Conservation (phyloP, 768 basidiomycete species). For the Lyophyllum shimeji region DNA sequence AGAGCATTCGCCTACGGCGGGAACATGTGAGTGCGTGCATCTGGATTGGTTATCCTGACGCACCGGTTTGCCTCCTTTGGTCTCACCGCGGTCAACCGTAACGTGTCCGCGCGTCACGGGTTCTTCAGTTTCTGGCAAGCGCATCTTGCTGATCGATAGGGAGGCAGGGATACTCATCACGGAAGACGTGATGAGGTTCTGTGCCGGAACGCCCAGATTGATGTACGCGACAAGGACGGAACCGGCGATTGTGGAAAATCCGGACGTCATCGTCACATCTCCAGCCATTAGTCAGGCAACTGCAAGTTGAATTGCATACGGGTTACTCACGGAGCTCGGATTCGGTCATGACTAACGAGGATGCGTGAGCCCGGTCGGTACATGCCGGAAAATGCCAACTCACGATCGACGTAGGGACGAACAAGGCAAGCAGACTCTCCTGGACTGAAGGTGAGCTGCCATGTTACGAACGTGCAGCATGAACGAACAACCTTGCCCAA, state of each 20-base stretch:
- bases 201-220: constrained; percentile 69
- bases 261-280: constrained; percentile 86
- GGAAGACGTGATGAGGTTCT: constrained; percentile 83
- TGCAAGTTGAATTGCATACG: neutral
- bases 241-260: constrained; percentile 92
- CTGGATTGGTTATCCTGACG: constrained; percentile 16
- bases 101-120: constrained; percentile 84
- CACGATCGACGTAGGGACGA: constrained; percentile 73
- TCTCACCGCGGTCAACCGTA: constrained; percentile 76
- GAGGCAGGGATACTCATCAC: constrained; percentile 96
- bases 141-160: constrained; percentile 88
- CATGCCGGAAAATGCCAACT: constrained; percentile 16
- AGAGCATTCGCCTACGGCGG: constrained; percentile 64
- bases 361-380: neutral
- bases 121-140: constrained; percentile 80
- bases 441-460: constrained; percentile 6
- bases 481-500: constrained; percentile 66
- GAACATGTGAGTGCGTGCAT: neutral
- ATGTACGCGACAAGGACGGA: constrained; percentile 88
- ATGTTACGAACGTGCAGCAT: neutral
- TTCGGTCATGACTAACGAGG: constrained; percentile 62
- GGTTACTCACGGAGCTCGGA: constrained; percentile 67
- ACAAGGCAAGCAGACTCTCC: constrained; percentile 84
- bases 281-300: neutral
- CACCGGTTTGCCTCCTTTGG: constrained; percentile 53